phyloP scores from a whole-genome alignment of 164 flowering plant species.

The Protea cynaroides region DNA sequence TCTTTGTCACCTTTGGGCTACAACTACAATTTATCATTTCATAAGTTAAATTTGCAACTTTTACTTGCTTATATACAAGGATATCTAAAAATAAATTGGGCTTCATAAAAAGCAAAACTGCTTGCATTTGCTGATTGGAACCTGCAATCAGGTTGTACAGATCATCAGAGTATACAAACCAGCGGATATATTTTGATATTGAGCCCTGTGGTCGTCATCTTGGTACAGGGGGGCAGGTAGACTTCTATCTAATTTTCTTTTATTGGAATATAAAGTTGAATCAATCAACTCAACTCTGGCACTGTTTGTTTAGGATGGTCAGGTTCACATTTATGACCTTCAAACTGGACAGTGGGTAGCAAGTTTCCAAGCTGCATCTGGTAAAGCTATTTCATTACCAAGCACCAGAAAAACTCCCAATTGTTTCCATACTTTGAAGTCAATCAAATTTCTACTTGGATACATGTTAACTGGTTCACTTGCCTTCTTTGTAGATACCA shows the following conservation, averaged over 20 bases:
- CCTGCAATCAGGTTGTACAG: constrained; percentile 65
- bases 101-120: background rate
- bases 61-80: too few species aligned
- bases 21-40: too few species aligned
- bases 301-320: constrained; percentile 59
- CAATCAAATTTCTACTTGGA: background rate
- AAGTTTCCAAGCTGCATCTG: constrained; percentile 87
- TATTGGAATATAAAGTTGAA: background rate
- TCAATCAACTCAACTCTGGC: background rate
- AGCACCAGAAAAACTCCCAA: background rate
- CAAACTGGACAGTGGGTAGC: constrained; percentile 89
- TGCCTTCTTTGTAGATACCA: constrained; percentile 53
- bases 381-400: constrained; percentile 23
- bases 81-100: too few species aligned
- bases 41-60: too few species aligned
- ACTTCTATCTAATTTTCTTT: constrained; percentile 5
- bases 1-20: too few species aligned
- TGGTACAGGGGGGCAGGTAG: constrained; percentile 95
- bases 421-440: background rate
- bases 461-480: background rate
- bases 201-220: constrained; percentile 87
- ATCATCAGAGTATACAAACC: constrained; percentile 76
- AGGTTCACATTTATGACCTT: constrained; percentile 86
- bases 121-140: constrained; percentile 9
- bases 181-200: constrained; percentile 79